Evolutionary conservation across 345 rosid species (phyloP), one percentile per base, ranked within the genome.

Genomic region (Dimocarpus longan): DNA sequence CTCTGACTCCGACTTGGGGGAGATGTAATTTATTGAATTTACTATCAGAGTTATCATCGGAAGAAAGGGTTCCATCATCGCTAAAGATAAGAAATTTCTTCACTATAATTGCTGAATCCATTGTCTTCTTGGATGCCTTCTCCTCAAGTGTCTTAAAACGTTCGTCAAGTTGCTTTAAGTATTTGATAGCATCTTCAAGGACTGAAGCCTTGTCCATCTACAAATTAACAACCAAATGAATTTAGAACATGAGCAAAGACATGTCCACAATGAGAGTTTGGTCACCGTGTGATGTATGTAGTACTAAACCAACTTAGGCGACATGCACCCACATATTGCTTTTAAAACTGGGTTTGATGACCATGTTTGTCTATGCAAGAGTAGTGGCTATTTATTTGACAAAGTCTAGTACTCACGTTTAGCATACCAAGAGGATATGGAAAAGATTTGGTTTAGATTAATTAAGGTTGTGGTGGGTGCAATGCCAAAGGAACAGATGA

Each of bases 171-270:
- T 89, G 85, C 76, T 90, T 90, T 79, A 88, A 13, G 73, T 88
- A 88, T 78, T 90, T 87, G 66, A 84, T 84, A 4, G 97, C 90
- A 3, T 92, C 90, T 40, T 86, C 93, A 22, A 93, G 91, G 32
- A 93, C 81, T 0, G 98, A 89, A 22, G 91, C 79, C 81, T 89
- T 93, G 76, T 91, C 97, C 66, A 80, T 83, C 95, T 94, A 83
- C 3, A 48, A 56, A 22, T 21, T 19, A 21, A 78, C 8, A 75
- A 54, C 5, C 59, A 54, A 54, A 13, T 16, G 59, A 54, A 54
- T 16, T 5, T 50, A 71, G 43, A 78, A 15, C 57, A 5, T n/a
- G 11, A 8, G 15, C 43, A 9, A 42, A 1, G 43, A 10, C 7
- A 18, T 0, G 22, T 66, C 10, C 1, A 66, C 40, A 15, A 54